Conservation (phyloP, 1,139 yeast genomes). For the Zygosaccharomyces sapae region DNA sequence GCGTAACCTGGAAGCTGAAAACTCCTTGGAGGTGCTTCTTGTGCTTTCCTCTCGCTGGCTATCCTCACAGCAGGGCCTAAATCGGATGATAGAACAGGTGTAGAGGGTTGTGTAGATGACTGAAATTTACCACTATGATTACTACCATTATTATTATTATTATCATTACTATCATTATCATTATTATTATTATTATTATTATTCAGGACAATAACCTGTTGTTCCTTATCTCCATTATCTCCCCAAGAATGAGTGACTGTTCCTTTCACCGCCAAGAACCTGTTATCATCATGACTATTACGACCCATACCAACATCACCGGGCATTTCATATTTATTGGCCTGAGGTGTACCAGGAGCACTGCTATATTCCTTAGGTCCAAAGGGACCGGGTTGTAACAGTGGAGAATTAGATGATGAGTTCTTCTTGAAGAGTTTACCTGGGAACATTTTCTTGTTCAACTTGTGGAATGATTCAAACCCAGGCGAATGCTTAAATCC, state of each 20-base stretch:
- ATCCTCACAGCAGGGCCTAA: conserved; percentile 19
- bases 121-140: neutral
- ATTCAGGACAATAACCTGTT: conserved; percentile 30
- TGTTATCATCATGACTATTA: conserved; percentile 9
- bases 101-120: conserved; percentile 4
- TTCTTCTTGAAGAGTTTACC: conserved; percentile 31
- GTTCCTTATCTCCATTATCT: conserved; percentile 16
- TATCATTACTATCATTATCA: conserved; percentile 14
- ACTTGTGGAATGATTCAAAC: conserved; percentile 32
- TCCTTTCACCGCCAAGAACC: conserved; percentile 38
- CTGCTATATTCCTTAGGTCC: conserved; percentile 11
- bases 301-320: conserved; percentile 1
- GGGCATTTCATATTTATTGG: conserved; percentile 7
- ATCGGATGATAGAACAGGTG: conserved; percentile 9
- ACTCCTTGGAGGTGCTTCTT: conserved; percentile 8
- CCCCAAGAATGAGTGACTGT: conserved; percentile 44
- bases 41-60: conserved; percentile 10
- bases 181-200: conserved; percentile 6
- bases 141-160: neutral
- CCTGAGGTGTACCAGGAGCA: conserved; percentile 17
- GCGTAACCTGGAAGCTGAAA: conserved; percentile 8
- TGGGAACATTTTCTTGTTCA: conserved; percentile 30
- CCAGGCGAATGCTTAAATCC: conserved; percentile 26
- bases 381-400: conserved; percentile 9
- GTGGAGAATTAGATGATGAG: conserved; percentile 17